Conservation (phyloP, 257 asterid genomes). For the Capsicum pubescens region DNA sequence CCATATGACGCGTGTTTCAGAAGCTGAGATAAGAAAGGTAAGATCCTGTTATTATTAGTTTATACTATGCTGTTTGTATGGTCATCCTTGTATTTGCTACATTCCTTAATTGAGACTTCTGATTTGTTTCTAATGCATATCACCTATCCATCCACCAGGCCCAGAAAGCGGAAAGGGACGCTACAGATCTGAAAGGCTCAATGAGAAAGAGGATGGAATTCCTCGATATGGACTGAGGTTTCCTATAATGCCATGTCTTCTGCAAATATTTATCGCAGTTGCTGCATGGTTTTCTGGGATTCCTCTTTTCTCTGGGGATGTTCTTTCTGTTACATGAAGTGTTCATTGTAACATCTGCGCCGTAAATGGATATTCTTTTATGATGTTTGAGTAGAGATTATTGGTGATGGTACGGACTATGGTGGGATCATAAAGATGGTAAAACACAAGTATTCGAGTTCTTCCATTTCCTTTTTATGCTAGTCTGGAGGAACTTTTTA, state of each 20-base stretch:
- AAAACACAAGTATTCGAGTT: conserved; percentile 25
- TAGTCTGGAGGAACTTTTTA: conserved; percentile 24
- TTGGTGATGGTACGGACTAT: conserved; percentile 29
- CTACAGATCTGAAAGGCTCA: conserved; percentile 85
- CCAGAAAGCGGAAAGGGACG: conserved; percentile 84
- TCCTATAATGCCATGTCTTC: conserved; percentile 34
- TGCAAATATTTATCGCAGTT: conserved; percentile 52
- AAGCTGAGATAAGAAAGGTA: conserved; percentile 80
- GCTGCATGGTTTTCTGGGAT: conserved; percentile 32
- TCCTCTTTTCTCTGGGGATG: neutral
- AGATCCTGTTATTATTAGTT: conserved; percentile 32
- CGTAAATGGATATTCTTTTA: conserved; percentile 23
- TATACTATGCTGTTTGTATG: neutral
- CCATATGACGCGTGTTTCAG: conserved; percentile 79
- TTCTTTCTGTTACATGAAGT: neutral
- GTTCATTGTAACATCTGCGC: conserved; percentile 38
- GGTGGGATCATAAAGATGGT: neutral
- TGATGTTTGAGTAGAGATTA: conserved; percentile 14
- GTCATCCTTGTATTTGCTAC: neutral
- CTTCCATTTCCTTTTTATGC: conserved; percentile 26
- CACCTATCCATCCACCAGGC: conserved; percentile 58
- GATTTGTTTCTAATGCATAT: neutral
- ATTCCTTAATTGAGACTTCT: neutral
- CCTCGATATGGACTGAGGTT: conserved; percentile 82
- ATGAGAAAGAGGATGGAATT: conserved; percentile 97